Base-by-base conservation (phyloP, 768 basidiomycete species). In the Phaffia tasmanica region DNA sequence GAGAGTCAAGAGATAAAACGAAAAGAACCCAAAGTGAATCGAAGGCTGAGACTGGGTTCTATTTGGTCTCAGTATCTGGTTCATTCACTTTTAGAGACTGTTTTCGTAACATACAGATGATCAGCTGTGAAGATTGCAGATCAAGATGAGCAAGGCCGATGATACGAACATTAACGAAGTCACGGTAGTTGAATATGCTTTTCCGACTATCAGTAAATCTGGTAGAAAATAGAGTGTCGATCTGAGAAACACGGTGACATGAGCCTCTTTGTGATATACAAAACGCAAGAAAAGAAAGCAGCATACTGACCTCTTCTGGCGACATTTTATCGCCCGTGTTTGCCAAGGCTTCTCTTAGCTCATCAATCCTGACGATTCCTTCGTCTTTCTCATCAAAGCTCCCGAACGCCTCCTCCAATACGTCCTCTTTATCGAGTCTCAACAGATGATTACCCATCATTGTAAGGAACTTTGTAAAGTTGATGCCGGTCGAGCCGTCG, bases 81-180 rank as follows among this genome's bases (percentile, higher is more conserved):
- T 63, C 67, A 49, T 68, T 68, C 56, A 68, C 63, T 56, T 64
- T 63, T 49, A 68, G 62, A 21, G 67, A 63, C 56, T 65, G 57
- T 16, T 25, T 21, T 49, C 35, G 0, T 25, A 18, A 47, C 2
- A 48, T 15, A 15, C 25, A 65, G 1, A n/a, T 35, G 25, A 42
- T 58, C 29, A 59, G 29, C n/a, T 57, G 16, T 5, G 35, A 35
- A n/a, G 23, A 23, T n/a, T 3, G 25, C 21, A 8, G 30, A 21
- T 14, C 48, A 15, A 6, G 46, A 27, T 46, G 25, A 50, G 29
- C n/a, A 27, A 50, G 35, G 8, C 11, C 9, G 54, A 63, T 54
- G n/a, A 51, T 29, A 35, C 64, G n/a, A 1, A 65, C 64, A 49
- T 59, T 57, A 14, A 56, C 56, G 18, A 68, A 68, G 50, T 57